A percentile compares a stretch with the other conserved stretches of the same genome.
Conservation (phyloP, 768 basidiomycete genomes). For the Pilatotrama ljubarskyi region DNA sequence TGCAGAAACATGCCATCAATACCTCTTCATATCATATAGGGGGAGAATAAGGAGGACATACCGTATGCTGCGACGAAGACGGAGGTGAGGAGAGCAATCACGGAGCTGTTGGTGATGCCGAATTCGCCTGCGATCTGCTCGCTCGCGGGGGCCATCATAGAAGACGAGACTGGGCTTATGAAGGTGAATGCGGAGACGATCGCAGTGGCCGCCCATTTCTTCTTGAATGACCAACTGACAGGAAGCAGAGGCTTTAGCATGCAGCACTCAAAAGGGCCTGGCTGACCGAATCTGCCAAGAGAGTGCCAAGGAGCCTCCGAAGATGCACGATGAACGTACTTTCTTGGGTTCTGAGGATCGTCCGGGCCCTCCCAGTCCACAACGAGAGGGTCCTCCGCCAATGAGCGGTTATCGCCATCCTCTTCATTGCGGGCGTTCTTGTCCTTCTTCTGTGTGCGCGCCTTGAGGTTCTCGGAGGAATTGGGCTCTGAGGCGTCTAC, state of each 20-base stretch:
- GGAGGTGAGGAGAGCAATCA: constrained; percentile 59
- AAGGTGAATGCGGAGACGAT: constrained; percentile 70
- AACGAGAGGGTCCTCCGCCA: constrained; percentile 19
- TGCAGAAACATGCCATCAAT: constrained; percentile 24
- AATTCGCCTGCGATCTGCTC: constrained; percentile 51
- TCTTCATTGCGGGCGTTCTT: background rate
- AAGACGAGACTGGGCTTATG: constrained; percentile 66
- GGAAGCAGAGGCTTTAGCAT: background rate
- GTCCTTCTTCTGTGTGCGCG: background rate
- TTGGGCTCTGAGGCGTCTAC: constrained; percentile 1
- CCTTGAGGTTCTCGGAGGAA: background rate
- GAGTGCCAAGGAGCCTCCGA: too few species aligned
- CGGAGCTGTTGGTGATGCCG: constrained; percentile 47
- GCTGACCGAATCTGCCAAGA: too few species aligned
- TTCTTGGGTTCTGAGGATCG: constrained; percentile 37
- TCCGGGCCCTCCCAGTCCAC: constrained; percentile 39
- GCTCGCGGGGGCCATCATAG: constrained; percentile 70
- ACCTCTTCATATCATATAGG: too few species aligned
- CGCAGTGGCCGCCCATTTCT: constrained; percentile 67
- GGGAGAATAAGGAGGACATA: constrained; percentile 26
- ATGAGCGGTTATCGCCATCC: background rate
- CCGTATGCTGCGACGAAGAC: constrained; percentile 61
- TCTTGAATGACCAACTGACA: constrained; percentile 54
- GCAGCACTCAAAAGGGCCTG: too few species aligned
- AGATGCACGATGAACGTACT: constrained; percentile 24